Evolutionary conservation across 306 rosid species (phyloP), one percentile per base, ranked within the genome.

Genomic region (Pachyrhizus erosus): DNA sequence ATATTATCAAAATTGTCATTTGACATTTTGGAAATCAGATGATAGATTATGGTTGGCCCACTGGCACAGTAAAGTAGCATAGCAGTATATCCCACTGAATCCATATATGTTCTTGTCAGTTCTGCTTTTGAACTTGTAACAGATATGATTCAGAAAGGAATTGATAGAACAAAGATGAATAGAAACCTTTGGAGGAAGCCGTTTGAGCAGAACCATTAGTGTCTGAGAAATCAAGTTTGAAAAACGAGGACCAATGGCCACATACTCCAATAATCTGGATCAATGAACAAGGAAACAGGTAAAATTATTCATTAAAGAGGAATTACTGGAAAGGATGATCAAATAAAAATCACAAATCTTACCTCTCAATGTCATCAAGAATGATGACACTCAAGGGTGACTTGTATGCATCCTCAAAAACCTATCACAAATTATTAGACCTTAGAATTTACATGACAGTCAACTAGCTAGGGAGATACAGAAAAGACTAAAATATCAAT

Each of bases 351-450:
- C 77, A 67, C 76, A 70, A 69, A 72, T 29, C 42, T 74, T 77
- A 96, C 99, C 97, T 91, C 83, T 96, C 99, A 88, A 96, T 91
- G 79, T 93, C 93, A 88, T 96, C 99, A n/a, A 96, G 98, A 85
- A 96, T 79, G 73, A 96, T 88, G 60, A 96, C 92, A 88, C 99
- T 96, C 92, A 92, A 75, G 14, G 99, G 99, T 64, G 98, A 96
- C 89, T 92, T 93, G 92, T 96, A 92, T 39, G 98, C 99, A 87
- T 96, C 99, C 90, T 96, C 99, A 87, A 96, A 96, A 80, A 93
- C 92, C 99, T 96, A 75, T 79, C 18, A 74, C 33, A 87, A 73
- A 79, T 18, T 37, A 77, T n/a, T 26, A 81, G 55, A 55, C 54
- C 73, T 70, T 69, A 69, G 77, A 55, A 85, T 64, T 84, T 80